Conservation (phyloP, 2,329 filamentous ascomycete species). For the Arthrinium puccinioides region DNA sequence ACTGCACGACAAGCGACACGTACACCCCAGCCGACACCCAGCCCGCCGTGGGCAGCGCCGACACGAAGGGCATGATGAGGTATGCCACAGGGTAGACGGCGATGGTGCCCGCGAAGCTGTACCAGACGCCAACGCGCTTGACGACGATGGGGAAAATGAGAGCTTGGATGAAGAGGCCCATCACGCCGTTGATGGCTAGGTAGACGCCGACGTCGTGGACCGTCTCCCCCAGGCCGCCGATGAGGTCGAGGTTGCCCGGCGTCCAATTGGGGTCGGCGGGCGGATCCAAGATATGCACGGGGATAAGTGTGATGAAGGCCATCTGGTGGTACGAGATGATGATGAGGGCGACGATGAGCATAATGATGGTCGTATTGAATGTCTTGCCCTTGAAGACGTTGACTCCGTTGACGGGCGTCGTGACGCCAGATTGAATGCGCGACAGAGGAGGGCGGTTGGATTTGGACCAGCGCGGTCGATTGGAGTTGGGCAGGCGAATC, state of each 20-base stretch:
- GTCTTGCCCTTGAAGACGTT: slow-evolving; percentile 15
- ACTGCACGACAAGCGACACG: slow-evolving; percentile 56
- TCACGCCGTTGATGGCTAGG: slow-evolving; percentile 61
- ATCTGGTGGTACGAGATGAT: slow-evolving; percentile 38
- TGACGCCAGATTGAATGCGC: too few relatives aligned
- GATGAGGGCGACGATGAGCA: slow-evolving; percentile 32
- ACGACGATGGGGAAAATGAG: slow-evolving; percentile 62
- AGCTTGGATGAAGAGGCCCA: slow-evolving; percentile 67
- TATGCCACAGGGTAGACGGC: slow-evolving; percentile 61
- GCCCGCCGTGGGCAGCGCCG: slow-evolving; percentile 41
- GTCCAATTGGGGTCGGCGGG: slow-evolving; percentile 13
- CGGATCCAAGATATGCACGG: slow-evolving; percentile 33
- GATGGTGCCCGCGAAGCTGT: slow-evolving; percentile 57
- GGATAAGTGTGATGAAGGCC: slow-evolving; percentile 34
- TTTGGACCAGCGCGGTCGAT: too few relatives aligned
- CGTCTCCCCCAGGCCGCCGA: slow-evolving; percentile 59
- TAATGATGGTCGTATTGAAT: slow-evolving; percentile 32
- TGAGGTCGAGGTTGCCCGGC: slow-evolving; percentile 28
- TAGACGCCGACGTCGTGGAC: slow-evolving; percentile 62
- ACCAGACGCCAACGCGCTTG: slow-evolving; percentile 59
- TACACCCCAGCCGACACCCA: slow-evolving; percentile 57
- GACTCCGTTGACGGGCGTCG: too few relatives aligned
- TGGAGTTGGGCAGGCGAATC: slow-evolving; percentile 23
- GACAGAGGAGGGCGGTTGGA: not conserved
- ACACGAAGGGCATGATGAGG: slow-evolving; percentile 61